Conservation (phyloP, 257 asterid genomes). For the Scutellaria baicalensis region DNA sequence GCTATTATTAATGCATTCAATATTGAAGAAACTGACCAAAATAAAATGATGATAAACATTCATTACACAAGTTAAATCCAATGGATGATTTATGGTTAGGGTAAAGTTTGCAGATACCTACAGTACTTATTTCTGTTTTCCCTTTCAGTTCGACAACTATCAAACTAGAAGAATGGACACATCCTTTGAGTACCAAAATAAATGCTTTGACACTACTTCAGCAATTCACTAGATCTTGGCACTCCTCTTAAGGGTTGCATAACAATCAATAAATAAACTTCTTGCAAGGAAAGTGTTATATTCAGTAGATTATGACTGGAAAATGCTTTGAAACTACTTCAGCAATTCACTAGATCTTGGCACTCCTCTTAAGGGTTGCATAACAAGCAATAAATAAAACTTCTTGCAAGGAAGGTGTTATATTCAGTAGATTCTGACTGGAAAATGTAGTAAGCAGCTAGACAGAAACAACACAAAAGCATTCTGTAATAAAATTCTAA, state of each 20-base stretch:
- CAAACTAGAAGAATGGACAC: neutral
- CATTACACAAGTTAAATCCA: conserved; percentile 1
- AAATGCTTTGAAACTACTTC: neutral
- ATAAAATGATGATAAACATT: neutral
- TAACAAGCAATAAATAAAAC: neutral
- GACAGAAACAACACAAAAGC: conserved; percentile 3
- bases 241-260: conserved; percentile 8
- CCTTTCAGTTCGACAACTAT: neutral
- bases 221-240: conserved; percentile 10
- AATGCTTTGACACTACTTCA: neutral
- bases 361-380: conserved; percentile 9
- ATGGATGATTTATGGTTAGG: neutral
- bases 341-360: conserved; percentile 9
- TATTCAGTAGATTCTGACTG: neutral
- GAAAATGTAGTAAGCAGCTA: neutral
- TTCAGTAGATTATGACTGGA: neutral
- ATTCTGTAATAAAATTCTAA: conserved; percentile 5
- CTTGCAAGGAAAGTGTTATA: neutral
- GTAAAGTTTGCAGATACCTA: conserved; percentile 2
- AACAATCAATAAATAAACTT: neutral
- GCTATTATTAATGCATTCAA: neutral
- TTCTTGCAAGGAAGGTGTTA: neutral
- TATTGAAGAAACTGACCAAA: conserved; percentile 5
- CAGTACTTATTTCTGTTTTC: neutral
- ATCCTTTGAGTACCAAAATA: neutral